A percentile compares a stretch with the other conserved stretches of the same genome.
phyloP scores from a whole-genome alignment of 169 alveolate genomes.

The Plasmodium gallinaceum region DNA sequence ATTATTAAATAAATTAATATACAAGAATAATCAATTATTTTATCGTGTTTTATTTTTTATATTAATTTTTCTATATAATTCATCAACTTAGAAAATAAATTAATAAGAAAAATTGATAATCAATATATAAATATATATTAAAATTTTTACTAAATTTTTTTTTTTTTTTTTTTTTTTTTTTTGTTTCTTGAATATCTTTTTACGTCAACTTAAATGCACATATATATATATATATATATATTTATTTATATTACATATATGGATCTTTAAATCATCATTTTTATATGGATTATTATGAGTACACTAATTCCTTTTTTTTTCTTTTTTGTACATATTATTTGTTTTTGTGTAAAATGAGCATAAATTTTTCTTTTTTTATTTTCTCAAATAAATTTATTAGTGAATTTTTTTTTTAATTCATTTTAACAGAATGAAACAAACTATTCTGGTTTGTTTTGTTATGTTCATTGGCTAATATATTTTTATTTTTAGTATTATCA shows the following conservation, averaged over 20 bases:
- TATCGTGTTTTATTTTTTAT: background rate
- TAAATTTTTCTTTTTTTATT: background rate
- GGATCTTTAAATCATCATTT: background rate
- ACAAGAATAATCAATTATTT: constrained; percentile 32
- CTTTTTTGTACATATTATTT: background rate
- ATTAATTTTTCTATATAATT: no score
- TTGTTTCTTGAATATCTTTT: no score
- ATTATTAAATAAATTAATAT: background rate
- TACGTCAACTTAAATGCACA: background rate
- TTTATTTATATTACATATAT: background rate
- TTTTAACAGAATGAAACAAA: constrained; percentile 12
- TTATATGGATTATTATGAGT: no score
- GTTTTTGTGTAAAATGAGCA: no score
- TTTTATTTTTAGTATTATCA: constrained; percentile 17
- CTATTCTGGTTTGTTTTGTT: background rate
- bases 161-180: no score
- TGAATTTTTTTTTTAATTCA: constrained; percentile 6
- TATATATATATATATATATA: constrained; percentile 17
- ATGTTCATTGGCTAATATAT: constrained; percentile 6
- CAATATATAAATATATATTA: background rate
- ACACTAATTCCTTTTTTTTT: no score
- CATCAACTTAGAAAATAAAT: no score
- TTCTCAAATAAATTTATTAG: background rate
- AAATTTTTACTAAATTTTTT: no score
- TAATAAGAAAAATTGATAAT: background rate